Conservation (phyloP, 768 basidiomycete genomes). For the Steccherinum ochraceum region DNA sequence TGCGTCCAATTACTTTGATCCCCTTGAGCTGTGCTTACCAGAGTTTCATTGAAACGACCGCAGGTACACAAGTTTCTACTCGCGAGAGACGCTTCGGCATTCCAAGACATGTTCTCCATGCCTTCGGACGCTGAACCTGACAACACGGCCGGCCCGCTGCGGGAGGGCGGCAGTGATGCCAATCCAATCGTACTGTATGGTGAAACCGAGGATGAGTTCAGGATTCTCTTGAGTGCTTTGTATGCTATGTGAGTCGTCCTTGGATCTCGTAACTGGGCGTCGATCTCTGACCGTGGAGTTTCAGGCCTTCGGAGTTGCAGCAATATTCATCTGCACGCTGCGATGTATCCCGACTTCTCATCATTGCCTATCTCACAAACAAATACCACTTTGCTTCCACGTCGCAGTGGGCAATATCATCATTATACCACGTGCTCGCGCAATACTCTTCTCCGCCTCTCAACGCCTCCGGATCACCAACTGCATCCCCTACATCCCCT, state of each 20-base stretch:
- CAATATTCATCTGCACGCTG: slow-evolving; percentile 22
- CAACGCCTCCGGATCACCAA: slow-evolving; percentile 15
- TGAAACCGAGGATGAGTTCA: slow-evolving; percentile 43
- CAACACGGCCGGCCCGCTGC: slow-evolving; percentile 7
- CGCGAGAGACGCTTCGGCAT: slow-evolving; percentile 23
- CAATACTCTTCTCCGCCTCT: slow-evolving; percentile 13
- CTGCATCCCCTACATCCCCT: neutral
- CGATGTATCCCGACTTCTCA: slow-evolving; percentile 29
- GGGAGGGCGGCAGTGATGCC: slow-evolving; percentile 44
- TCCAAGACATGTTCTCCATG: slow-evolving; percentile 16
- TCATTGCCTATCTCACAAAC: slow-evolving; percentile 34
- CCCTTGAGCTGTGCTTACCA: neutral
- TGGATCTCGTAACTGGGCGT: neutral
- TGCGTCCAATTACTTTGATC: slow-evolving; percentile 23
- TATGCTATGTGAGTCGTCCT: slow-evolving; percentile 40
- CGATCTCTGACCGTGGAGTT: neutral
- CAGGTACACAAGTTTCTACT: slow-evolving; percentile 26
- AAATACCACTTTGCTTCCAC: slow-evolving; percentile 32
- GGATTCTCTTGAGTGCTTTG: slow-evolving; percentile 47
- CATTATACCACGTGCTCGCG: slow-evolving; percentile 22
- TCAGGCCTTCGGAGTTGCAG: slow-evolving; percentile 18
- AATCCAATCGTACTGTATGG: slow-evolving; percentile 41
- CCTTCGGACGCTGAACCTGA: slow-evolving; percentile 4
- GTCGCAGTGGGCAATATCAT: slow-evolving; percentile 30
- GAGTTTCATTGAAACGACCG: neutral